Conservation (phyloP, 1,139 yeast genomes). For the Saccharomyces pastorianus region DNA sequence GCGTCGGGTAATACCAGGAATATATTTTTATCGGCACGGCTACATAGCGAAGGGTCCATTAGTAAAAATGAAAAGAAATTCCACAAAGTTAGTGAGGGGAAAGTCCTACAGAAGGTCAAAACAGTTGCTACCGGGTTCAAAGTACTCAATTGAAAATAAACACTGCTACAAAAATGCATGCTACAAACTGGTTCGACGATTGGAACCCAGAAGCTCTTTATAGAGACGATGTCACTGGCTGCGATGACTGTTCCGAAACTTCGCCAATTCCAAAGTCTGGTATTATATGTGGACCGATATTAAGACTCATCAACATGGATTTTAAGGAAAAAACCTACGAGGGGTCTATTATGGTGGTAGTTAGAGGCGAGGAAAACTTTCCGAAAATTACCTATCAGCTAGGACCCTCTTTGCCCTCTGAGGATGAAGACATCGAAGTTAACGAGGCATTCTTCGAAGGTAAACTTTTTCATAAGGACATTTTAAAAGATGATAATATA, state of each 20-base stretch:
- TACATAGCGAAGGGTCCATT: not conserved
- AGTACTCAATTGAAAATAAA: not conserved
- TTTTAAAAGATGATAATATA: constrained; percentile 28
- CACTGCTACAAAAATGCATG: not conserved
- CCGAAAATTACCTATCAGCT: constrained; percentile 24
- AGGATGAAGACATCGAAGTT: constrained; percentile 9
- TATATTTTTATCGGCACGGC: not conserved
- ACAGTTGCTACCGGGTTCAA: not conserved
- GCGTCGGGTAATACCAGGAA: not conserved
- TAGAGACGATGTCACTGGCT: constrained; percentile 14
- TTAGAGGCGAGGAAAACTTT: constrained; percentile 13
- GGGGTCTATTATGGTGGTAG: constrained; percentile 47
- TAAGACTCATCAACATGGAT: constrained; percentile 56
- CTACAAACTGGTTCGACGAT: constrained; percentile 17
- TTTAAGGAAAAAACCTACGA: constrained; percentile 44
- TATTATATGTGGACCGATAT: constrained; percentile 61
- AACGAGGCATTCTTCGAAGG: constrained; percentile 41
- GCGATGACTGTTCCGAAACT: constrained; percentile 16
- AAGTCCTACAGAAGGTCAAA: not conserved
- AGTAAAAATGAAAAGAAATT: not conserved
- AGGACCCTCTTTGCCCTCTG: constrained; percentile 21
- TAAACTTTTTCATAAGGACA: constrained; percentile 38
- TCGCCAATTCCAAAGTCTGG: constrained; percentile 20
- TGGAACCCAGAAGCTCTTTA: constrained; percentile 24
- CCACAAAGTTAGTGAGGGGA: not conserved